Evolutionary conservation across 2,329 filamentous ascomycete genomes (phyloP).

Genomic region (Gyromitra esculenta): DNA sequence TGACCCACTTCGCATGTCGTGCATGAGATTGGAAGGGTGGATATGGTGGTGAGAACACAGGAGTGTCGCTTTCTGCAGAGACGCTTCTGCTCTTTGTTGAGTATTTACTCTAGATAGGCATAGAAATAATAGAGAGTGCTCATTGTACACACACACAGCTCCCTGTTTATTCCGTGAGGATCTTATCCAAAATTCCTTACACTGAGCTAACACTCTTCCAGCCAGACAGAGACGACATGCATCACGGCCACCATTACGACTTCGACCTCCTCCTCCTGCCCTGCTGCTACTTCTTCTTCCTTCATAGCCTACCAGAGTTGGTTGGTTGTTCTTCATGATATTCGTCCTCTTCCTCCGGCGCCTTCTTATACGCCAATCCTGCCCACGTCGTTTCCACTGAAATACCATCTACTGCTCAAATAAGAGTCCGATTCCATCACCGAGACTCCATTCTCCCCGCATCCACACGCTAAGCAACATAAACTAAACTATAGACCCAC

Average conservation of each 20-base stretch:
- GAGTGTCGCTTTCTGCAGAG: slow-evolving; percentile 1
- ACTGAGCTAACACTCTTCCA: slow-evolving; percentile 29
- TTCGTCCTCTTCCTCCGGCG: slow-evolving; percentile 16
- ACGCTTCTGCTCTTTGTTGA: slow-evolving; percentile 5
- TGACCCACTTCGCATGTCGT: slow-evolving; percentile 43
- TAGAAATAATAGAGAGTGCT: neutral
- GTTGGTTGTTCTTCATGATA: slow-evolving; percentile 11
- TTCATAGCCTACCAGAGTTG: neutral
- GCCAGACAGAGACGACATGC: slow-evolving; percentile 28
- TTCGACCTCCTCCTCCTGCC: neutral
- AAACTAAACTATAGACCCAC: slow-evolving; percentile 17
- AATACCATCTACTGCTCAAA: slow-evolving; percentile 19
- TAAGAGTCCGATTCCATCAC: slow-evolving; percentile 23
- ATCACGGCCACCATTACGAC: slow-evolving; percentile 23
- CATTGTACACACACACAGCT: neutral
- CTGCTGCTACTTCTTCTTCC: slow-evolving; percentile 3
- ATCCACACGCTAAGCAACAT: slow-evolving; percentile 27
- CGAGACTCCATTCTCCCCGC: slow-evolving; percentile 11
- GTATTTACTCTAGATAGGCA: neutral
- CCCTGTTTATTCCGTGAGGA: slow-evolving; percentile 33
- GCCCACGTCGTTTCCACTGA: slow-evolving; percentile 19
- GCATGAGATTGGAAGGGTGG: slow-evolving; percentile 21
- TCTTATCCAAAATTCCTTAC: slow-evolving; percentile 15
- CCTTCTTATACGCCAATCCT: slow-evolving; percentile 32
- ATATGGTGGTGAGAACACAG: neutral